These are phyloP conservation scores for Cornus controversa DNA, from an alignment of 148 eudicot species.

Conservation along the genomic window DNA sequence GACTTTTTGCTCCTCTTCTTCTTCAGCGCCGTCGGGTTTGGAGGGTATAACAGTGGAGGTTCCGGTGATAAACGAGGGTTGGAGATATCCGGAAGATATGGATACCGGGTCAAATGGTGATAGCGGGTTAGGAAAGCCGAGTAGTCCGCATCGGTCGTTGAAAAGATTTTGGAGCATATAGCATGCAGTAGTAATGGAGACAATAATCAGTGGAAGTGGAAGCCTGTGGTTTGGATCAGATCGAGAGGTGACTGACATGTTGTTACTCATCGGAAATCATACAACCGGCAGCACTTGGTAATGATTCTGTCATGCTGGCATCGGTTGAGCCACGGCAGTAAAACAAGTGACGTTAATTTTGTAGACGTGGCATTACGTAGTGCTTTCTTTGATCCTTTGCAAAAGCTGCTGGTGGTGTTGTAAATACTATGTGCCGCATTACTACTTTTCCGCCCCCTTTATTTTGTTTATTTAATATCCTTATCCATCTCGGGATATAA, in stretches of 20 bases:
- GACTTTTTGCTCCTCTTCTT: not conserved
- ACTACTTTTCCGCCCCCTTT: not conserved
- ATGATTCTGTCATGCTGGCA: no score
- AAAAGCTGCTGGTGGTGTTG: no score
- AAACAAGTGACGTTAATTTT: not conserved
- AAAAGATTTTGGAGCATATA: not conserved
- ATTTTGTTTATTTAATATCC: not conserved
- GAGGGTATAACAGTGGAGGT: slow-evolving; percentile 6
- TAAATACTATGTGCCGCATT: no score
- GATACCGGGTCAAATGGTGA: not conserved
- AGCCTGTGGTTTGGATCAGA: not conserved
- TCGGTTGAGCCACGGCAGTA: not conserved
- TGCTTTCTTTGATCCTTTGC: not conserved
- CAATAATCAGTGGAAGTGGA: no score
- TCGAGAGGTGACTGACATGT: not conserved
- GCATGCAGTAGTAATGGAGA: no score
- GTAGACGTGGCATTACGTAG: not conserved
- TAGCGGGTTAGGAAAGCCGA: not conserved
- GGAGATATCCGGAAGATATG: not conserved
- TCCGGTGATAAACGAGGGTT: not conserved
- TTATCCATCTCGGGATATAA: not conserved
- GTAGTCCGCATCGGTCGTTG: no score
- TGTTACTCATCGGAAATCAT: not conserved
- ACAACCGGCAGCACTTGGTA: not conserved
- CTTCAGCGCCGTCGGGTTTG: not conserved